These are phyloP conservation scores for Cordia subcordata DNA, from an alignment of 257 asterid species.

Conservation along the genomic window DNA sequence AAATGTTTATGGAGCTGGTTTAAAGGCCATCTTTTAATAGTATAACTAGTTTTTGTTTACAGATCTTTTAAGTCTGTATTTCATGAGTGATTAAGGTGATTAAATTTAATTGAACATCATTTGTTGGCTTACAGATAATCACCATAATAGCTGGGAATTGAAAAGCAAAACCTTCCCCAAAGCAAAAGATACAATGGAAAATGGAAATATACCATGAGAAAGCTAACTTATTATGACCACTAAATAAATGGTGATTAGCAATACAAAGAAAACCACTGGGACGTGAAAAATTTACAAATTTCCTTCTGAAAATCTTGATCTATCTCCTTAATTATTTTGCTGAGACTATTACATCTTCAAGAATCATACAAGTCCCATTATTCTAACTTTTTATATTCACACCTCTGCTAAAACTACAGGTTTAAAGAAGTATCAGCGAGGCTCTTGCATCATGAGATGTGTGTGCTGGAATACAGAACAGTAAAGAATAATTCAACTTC, in stretches of 20 bases:
- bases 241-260: no score
- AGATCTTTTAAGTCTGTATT: no score
- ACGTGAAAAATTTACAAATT: no score
- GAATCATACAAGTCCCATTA: not conserved
- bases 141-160: no score
- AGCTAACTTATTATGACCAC: not conserved
- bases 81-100: no score
- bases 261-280: not conserved
- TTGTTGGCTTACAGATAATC: no score
- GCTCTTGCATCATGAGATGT: conserved; percentile 30
- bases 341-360: not conserved
- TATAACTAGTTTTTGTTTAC: no score
- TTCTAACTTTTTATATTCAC: not conserved
- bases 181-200: not conserved
- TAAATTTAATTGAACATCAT: no score
- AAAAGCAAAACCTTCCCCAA: no score
- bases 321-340: conserved; percentile 6
- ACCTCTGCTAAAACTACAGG: conserved; percentile 1
- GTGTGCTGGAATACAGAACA: conserved; percentile 69
- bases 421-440: conserved; percentile 5
- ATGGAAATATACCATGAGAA: not conserved
- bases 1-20: no score
- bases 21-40: no score
- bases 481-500: conserved; percentile 84
- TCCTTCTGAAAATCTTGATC: not conserved